Evolutionary conservation across 2,329 filamentous ascomycete species (phyloP), one percentile per base, ranked within the genome.

Genomic region (Ophiobolus disseminans): DNA sequence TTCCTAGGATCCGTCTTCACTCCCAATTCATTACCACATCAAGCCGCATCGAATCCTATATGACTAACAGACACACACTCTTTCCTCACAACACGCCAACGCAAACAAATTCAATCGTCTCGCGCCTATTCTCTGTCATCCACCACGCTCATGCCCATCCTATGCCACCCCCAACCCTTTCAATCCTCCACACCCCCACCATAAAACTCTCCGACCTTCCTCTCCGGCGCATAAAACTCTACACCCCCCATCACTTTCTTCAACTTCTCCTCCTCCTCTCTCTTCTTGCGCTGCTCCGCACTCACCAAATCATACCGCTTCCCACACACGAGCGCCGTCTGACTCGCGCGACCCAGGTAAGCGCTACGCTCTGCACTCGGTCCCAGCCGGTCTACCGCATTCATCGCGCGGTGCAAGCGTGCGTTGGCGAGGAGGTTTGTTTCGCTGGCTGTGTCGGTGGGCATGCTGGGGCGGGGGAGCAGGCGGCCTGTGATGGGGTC

Each of bases 191-290:
- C 34, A n/a, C 39, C 23, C 9, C 46, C 52, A 9, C 48, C 40
- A 55, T 63, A 67, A 48, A 53, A 66, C 43, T 65, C 60, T 26
- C 44, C 51, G 6, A 58, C 25, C 37, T 37, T 50, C 50, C 54
- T 54, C 48, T 53, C 51, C 14, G 64, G 64, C 47, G 64, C 64
- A 56, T 64, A 67, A 31, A 59, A 68, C 22, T 55, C 45, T 3
- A 16, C 28, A 10, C 54, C 48, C 5, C 37, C 35, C 25, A 45
- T 39, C n/a, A 47, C 57, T 26, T 52, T 55, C 17, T 45, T 43
- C 23, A 41, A 46, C 25, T n/a, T 47, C 22, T 21, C 26, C 50
- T 34, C 36, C 31, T 55, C 57, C 26, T 63, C 50, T 25, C 47
- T 50, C 25, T 46, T 60, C 32, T 45, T 45, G 11, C 43, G 31